Base-by-base conservation (phyloP, 805 yeast genomes). In the Starmerella tilneyi region DNA sequence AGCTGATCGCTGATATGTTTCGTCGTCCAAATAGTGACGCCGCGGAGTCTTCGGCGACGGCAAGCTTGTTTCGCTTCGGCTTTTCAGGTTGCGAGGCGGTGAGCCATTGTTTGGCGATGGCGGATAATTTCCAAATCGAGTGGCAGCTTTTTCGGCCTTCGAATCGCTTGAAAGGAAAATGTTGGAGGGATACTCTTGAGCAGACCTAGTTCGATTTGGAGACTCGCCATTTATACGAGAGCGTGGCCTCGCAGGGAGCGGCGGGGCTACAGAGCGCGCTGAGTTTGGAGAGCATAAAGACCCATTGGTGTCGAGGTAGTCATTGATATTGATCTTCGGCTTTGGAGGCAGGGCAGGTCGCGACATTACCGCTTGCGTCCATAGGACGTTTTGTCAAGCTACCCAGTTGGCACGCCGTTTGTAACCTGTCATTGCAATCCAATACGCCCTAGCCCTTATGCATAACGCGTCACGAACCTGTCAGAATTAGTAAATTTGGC, bases 291-390 rank as follows among this genome's bases (percentile, higher is more conserved):
- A 4, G 5, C 27, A 23, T n/a, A 34, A 24, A 2, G 43, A 32
- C 5, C 47, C 50, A 19, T 43, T 43, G 2, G 8, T 33, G 24
- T 41, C 31, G 9, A 44, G n/a, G 26, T 28, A 51, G 11, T 42
- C 30, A 4, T 26, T n/a, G 17, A 51, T 36, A 29, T 46, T 44
- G 2, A 46, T 39, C 26, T 49, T 45, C 12, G 54, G 53, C 26
- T 48, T 52, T 8, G 52, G 51, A 2, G 50, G 52, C 8, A 34
- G 4, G 12, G 15, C 26, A 8, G 27, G 38, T 11, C 38, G 38
- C 38, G 38, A 15, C 28, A n/a, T 21, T 13, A 22, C 15, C 27
- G 38, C 17, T 13, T 9, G 7, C 12, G 28, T 33, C 24, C 37
- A 21, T 33, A 5, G 7, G 16, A 16, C 6, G 27, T 24, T 9